Conservation (phyloP, 2,329 filamentous ascomycete genomes). For the Cladosporium sp. region DNA sequence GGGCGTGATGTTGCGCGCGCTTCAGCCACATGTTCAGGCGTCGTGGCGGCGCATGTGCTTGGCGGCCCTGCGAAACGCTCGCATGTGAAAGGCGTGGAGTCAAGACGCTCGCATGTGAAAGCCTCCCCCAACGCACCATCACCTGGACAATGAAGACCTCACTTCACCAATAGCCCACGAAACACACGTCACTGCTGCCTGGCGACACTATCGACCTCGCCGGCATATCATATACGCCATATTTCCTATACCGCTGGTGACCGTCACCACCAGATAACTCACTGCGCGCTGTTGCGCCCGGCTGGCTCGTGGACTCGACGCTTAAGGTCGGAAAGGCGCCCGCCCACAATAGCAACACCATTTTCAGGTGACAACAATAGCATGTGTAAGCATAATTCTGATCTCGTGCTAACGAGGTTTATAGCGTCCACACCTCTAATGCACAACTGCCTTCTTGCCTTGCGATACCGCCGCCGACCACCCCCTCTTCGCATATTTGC, state of each 20-base stretch:
- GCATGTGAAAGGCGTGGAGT: slow-evolving; percentile 7
- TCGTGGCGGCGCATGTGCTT: neutral
- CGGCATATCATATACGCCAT: neutral
- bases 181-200: neutral
- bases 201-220: neutral
- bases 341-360: slow-evolving; percentile 3
- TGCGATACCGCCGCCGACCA: neutral
- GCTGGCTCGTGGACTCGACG: slow-evolving; percentile 5
- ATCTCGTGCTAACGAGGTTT: neutral
- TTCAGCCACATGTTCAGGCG: neutral
- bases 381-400: slow-evolving; percentile 3
- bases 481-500: neutral
- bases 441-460: neutral
- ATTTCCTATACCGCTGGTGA: too few species aligned
- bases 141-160: slow-evolving; percentile 8
- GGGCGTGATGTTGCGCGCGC: neutral
- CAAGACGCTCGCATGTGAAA: slow-evolving; percentile 8
- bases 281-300: slow-evolving; percentile 6
- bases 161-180: slow-evolving; percentile 1
- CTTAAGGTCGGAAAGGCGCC: neutral
- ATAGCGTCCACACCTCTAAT: neutral
- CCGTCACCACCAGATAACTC: too few species aligned
- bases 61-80: neutral
- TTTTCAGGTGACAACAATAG: slow-evolving; percentile 10
- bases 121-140: slow-evolving; percentile 8